Conservation (phyloP, 164 flowering plant genomes). For the Berberis thunbergii region DNA sequence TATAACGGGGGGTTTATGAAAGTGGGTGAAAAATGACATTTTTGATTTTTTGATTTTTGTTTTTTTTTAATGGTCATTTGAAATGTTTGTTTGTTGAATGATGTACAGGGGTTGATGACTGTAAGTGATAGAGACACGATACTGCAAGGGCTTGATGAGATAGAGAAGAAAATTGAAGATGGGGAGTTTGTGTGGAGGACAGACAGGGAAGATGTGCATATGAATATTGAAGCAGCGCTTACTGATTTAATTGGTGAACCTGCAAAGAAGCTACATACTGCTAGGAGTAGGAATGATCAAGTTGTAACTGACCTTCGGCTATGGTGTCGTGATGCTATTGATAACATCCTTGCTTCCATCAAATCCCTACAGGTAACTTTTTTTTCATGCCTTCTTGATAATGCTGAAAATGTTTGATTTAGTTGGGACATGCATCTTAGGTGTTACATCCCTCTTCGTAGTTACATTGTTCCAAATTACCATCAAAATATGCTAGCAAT, state of each 20-base stretch:
- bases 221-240: constrained; percentile 98
- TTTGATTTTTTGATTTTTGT: too few species aligned
- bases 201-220: constrained; percentile 97
- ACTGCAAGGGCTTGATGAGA: constrained; percentile 67
- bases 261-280: constrained; percentile 97
- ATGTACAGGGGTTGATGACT: constrained; percentile 11
- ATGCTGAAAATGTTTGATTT: too few species aligned
- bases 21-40: too few species aligned
- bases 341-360: constrained; percentile 37
- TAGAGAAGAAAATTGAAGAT: constrained; percentile 62
- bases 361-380: constrained; percentile 53
- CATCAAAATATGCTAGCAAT: too few species aligned
- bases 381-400: neutral
- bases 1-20: too few species aligned
- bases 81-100: too few species aligned
- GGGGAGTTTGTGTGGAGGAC: constrained; percentile 86
- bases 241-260: constrained; percentile 95
- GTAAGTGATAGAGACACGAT: constrained; percentile 37
- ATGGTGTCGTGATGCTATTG: constrained; percentile 99
- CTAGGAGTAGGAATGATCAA: constrained; percentile 95
- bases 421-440: too few species aligned
- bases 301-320: constrained; percentile 87
- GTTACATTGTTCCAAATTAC: too few species aligned
- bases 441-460: too few species aligned
- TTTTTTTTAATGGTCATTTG: too few species aligned